phyloP scores from a whole-genome alignment of 306 rosid species.

The Luffa aegyptiaca region DNA sequence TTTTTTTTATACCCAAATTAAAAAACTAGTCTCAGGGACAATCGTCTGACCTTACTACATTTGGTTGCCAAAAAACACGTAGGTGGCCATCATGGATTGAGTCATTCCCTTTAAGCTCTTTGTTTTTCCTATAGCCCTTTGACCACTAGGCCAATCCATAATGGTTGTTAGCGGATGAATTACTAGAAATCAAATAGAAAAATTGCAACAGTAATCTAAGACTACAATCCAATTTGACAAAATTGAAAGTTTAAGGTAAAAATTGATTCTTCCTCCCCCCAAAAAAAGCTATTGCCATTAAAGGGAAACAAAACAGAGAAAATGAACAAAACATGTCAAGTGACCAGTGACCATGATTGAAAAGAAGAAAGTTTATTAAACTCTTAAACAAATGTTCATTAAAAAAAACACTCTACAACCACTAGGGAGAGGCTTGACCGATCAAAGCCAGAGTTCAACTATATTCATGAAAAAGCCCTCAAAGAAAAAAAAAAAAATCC shows the following conservation, averaged over 20 bases:
- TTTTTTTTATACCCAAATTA: no score
- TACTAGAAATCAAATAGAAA: no score
- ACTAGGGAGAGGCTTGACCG: constrained; percentile 4
- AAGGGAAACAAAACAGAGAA: neutral
- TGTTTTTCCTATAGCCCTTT: no score
- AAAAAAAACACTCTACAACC: neutral
- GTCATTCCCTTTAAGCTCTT: no score
- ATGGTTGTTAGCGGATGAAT: neutral
- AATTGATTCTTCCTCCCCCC: neutral
- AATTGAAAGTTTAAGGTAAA: neutral
- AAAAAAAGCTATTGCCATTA: neutral
- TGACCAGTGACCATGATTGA: neutral
- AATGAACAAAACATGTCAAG: neutral
- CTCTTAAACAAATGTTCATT: neutral
- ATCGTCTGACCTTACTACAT: no score
- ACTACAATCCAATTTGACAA: no score
- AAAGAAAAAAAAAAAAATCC: neutral
- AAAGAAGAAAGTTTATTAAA: neutral
- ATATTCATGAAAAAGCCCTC: neutral
- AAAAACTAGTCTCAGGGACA: no score
- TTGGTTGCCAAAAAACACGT: no score
- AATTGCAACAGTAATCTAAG: no score
- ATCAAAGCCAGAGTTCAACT: neutral
- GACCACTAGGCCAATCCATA: no score
- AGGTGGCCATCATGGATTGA: no score